Evolutionary conservation across 78 protist species (phyloP).

Genomic region (Corallochytrium limacisporum): DNA sequence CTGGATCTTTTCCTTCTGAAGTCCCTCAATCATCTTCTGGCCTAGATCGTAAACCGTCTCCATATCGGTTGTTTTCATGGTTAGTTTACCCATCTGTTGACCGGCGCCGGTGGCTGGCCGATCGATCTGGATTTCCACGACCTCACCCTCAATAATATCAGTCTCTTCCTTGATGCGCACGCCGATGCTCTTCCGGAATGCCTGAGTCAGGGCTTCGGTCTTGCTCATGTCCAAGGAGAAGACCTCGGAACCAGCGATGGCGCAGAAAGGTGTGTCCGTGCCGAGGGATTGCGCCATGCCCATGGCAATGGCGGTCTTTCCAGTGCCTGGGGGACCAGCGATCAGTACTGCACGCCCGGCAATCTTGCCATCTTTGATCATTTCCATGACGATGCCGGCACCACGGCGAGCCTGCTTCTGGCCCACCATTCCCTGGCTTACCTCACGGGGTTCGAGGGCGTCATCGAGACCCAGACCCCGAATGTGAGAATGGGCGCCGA

Average conservation of each 20-base stretch:
- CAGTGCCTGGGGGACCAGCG: conserved; percentile 98
- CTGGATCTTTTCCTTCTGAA: conserved; percentile 84
- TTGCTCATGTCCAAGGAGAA: conserved; percentile 75
- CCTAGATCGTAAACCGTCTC: conserved; percentile 98
- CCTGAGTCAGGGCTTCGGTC: conserved; percentile 95
- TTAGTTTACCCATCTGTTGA: conserved; percentile 81
- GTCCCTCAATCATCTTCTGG: conserved; percentile 93
- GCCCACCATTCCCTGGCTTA: conserved; percentile 63
- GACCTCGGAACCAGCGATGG: conserved; percentile 97
- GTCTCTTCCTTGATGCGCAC: conserved; percentile 93
- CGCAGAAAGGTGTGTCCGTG: conserved; percentile 96
- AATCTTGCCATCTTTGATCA: conserved; percentile 90
- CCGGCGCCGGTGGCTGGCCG: conserved; percentile 58
- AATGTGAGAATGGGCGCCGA: conserved; percentile 88
- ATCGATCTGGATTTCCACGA: conserved; percentile 84
- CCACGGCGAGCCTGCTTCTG: conserved; percentile 77
- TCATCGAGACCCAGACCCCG: conserved; percentile 93
- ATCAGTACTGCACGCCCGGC: conserved; percentile 97
- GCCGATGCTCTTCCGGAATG: conserved; percentile 96
- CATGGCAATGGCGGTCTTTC: conserved; percentile 84
- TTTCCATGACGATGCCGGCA: conserved; percentile 41
- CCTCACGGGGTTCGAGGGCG: conserved; percentile 5
- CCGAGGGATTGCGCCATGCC: conserved; percentile 95
- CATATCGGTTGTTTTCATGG: conserved; percentile 99
- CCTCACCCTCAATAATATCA: conserved; percentile 99